phyloP scores from a whole-genome alignment of 2,329 filamentous ascomycete species.

The Ophiostoma australiae region DNA sequence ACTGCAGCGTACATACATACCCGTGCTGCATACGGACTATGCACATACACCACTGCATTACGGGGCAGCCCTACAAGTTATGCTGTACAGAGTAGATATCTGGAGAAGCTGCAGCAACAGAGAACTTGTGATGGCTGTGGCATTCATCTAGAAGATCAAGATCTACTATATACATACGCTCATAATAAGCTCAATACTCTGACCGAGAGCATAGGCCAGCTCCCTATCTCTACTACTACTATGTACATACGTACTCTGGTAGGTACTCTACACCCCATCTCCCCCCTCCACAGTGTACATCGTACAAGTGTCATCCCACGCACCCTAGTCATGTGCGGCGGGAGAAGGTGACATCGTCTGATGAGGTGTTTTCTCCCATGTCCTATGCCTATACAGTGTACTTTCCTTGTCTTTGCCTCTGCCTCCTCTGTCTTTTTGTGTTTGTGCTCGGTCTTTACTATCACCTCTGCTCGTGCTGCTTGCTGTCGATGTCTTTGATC shows the following conservation, averaged over 20 bases:
- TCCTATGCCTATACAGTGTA: slow-evolving; percentile 3
- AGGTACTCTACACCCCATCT: not conserved
- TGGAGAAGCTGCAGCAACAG: not conserved
- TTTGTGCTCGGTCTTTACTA: not conserved
- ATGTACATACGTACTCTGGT: too few species aligned
- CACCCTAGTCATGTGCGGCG: not conserved
- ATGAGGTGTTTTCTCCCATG: slow-evolving; percentile 10
- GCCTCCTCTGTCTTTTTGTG: not conserved
- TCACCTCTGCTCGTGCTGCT: not conserved
- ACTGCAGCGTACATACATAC: slow-evolving; percentile 23
- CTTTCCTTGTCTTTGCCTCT: not conserved
- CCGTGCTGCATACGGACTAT: slow-evolving; percentile 20
- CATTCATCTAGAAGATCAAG: not conserved
- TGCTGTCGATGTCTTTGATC: too few species aligned
- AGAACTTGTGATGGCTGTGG: not conserved
- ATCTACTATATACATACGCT: too few species aligned
- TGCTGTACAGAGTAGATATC: not conserved
- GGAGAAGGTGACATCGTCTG: slow-evolving; percentile 10
- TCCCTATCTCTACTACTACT: not conserved
- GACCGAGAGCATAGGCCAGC: not conserved
- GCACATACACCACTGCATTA: not conserved
- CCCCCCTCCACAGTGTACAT: not conserved
- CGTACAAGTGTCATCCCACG: not conserved
- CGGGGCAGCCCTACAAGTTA: slow-evolving; percentile 4
- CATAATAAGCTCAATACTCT: not conserved